Base-by-base conservation (phyloP, 2,329 filamentous ascomycete genomes). In the Alternaria brassicicola region DNA sequence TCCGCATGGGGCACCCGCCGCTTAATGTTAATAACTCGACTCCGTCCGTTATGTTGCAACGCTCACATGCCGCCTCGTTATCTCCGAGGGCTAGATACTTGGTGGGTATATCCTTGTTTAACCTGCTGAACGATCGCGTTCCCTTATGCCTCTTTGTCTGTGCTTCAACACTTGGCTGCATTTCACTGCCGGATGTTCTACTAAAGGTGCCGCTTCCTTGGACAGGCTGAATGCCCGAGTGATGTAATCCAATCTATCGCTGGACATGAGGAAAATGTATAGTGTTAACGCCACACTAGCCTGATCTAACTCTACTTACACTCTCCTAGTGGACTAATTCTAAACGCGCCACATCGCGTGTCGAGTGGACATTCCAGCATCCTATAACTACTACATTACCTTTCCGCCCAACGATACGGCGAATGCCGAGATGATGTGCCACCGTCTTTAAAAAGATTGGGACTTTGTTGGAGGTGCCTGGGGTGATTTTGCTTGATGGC, bases 301-400 rank as follows among this genome's bases (percentile, higher is more conserved):
- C 31, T 38, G 26, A 36, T 25, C 26, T 10, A 17, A 42, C 39
- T 38, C 54, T 21, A 47, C 42, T 31, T 35, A 19, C 19, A 49
- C 45, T 23, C 38, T 39, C 31, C 39, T 47, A 56, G 46, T 47
- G 39, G 28, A 17, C 52, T 4, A 15, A 39, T 55, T 23, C 30
- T 39, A 58, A 55, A 50, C 56, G 23, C 52, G 26, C 52, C 31
- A 45, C 33, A 46, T 55, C 52, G 56, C 28, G 38, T 43, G 45
- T 53, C 15, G 19, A n/a, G 15, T 28, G 15, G 9, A 12, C 46
- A 12, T 15, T 36, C 55, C 17, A 50, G 55, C 42, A 49, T 58
- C 42, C 36, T 50, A 35, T 54, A 25, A 12, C 55, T 50, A 49
- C 17, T n/a, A 15, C 17, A 21, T 42, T 38, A 38, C 38, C 25